phyloP scores from a whole-genome alignment of 805 yeast species.

The Osmozyma mogii region DNA sequence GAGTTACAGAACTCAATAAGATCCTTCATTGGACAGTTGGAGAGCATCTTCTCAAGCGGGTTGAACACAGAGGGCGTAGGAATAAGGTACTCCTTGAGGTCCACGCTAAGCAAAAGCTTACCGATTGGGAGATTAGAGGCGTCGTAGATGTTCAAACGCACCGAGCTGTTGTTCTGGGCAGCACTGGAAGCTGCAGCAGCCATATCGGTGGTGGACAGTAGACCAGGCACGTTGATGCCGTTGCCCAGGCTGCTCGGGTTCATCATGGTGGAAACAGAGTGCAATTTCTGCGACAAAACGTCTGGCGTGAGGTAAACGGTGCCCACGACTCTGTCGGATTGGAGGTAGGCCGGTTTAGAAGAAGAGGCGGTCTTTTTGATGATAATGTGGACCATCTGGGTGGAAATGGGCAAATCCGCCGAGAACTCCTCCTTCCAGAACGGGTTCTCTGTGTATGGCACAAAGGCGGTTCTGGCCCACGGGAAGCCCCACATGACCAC shows the following conservation, averaged over 20 bases:
- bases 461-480: slow-evolving; percentile 73
- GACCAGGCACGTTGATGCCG: slow-evolving; percentile 14
- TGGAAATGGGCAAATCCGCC: slow-evolving; percentile 50
- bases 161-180: slow-evolving; percentile 23
- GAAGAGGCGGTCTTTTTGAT: slow-evolving; percentile 29
- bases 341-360: slow-evolving; percentile 16
- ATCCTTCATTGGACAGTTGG: slow-evolving; percentile 43
- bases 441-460: slow-evolving; percentile 42
- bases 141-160: slow-evolving; percentile 40
- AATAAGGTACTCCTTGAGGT: slow-evolving; percentile 45
- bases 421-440: slow-evolving; percentile 80
- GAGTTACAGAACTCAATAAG: slow-evolving; percentile 42
- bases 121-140: slow-evolving; percentile 44
- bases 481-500: slow-evolving; percentile 63
- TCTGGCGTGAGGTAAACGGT: slow-evolving; percentile 48
- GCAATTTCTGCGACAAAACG: slow-evolving; percentile 29
- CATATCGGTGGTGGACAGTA: slow-evolving; percentile 2
- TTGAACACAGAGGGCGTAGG: slow-evolving; percentile 54
- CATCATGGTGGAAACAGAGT: slow-evolving; percentile 27
- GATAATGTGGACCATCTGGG: slow-evolving; percentile 43
- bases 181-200: slow-evolving; percentile 6
- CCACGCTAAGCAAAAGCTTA: slow-evolving; percentile 44
- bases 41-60: slow-evolving; percentile 54
- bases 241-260: slow-evolving; percentile 16
- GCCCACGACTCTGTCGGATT: slow-evolving; percentile 41